Base-by-base conservation (phyloP, 768 basidiomycete species). In the Calocybe cyanea region DNA sequence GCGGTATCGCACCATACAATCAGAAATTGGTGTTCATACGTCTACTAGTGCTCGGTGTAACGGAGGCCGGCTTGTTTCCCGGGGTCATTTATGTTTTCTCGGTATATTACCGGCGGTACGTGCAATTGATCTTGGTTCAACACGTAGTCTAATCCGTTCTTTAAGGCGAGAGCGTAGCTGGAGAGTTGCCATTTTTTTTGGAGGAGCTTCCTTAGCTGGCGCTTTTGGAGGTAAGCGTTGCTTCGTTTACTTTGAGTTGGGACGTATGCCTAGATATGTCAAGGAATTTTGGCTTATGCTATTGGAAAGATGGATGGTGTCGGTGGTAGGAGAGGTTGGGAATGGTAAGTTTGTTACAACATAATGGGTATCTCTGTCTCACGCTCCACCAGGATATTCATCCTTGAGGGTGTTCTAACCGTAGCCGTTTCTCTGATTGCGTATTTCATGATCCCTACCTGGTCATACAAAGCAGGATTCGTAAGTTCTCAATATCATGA, bases 121-220 rank as follows among this genome's bases (percentile, higher is more conserved):
- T 17, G 30, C 7, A 35, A 9, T 30, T 38, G 25, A 28, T 18
- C 25, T 20, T 8, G 15, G 20, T 17, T 3, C 23, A n/a, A n/a
- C 7, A 14, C 14, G 17, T 6, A 14, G 5, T 36, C 34, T 18
- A 17, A 7, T n/a, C n/a, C 15, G 9, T n/a, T 5, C 38, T 33
- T 33, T 14, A 45, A 80, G 83, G 33, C 71, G 68, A 28, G 76
- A 83, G 55, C 75, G 80, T 1, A 77, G 78, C 49, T 76, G 74
- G 70, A 70, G 83, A 40, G 77, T 83, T 5, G 77, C 78, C 0
- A 67, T 84, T 32, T 80, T 81, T 60, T 81, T 83, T 48, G 77
- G 78, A 23, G 82, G 76, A 39, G 73, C 80, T 4, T 76, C 79
- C 5, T 63, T 83, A 17, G 77, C 81, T 6, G 81, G 83, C 20